Conservation (phyloP, 2,329 filamentous ascomycete species). For the Alternaria triticimaculans region DNA sequence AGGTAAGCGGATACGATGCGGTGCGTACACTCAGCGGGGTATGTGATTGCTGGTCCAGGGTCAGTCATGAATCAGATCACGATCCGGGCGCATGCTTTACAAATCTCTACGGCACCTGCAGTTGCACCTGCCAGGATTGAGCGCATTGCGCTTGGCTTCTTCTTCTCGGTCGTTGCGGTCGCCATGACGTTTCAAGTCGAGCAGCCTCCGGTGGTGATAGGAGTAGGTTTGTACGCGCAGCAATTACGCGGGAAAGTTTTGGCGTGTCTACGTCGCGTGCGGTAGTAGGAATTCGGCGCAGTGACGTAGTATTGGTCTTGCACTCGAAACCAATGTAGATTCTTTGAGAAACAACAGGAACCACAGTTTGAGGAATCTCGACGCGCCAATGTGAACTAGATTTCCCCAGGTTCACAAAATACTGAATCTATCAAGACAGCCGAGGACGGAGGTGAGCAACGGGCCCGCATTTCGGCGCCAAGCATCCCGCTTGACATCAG, state of each 20-base stretch:
- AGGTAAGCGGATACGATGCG: background rate
- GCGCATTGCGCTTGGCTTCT: conserved; percentile 76
- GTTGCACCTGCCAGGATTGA: conserved; percentile 91
- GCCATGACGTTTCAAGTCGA: conserved; percentile 26
- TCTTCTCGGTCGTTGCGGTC: conserved; percentile 42
- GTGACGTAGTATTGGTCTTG: conserved; percentile 13
- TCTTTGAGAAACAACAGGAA: background rate
- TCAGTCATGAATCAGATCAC: conserved; percentile 23
- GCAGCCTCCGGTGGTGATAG: background rate
- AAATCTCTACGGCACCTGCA: conserved; percentile 94
- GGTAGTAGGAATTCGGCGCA: conserved; percentile 10
- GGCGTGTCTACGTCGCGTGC: conserved; percentile 11
- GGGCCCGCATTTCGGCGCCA: conserved; percentile 13
- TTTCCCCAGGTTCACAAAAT: background rate
- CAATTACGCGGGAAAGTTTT: conserved; percentile 6
- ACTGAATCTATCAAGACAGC: background rate
- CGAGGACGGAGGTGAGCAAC: conserved; percentile 9
- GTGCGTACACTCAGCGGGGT: conserved; percentile 84
- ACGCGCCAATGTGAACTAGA: background rate
- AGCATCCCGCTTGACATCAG: conserved; percentile 26
- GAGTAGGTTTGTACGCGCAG: conserved; percentile 1
- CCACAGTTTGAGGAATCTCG: background rate
- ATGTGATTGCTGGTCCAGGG: conserved; percentile 74
- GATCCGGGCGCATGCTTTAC: conserved; percentile 55
- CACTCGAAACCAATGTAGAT: background rate